Evolutionary conservation across 176 grass and related monocot species (phyloP).

Genomic region (Poa pratensis): DNA sequence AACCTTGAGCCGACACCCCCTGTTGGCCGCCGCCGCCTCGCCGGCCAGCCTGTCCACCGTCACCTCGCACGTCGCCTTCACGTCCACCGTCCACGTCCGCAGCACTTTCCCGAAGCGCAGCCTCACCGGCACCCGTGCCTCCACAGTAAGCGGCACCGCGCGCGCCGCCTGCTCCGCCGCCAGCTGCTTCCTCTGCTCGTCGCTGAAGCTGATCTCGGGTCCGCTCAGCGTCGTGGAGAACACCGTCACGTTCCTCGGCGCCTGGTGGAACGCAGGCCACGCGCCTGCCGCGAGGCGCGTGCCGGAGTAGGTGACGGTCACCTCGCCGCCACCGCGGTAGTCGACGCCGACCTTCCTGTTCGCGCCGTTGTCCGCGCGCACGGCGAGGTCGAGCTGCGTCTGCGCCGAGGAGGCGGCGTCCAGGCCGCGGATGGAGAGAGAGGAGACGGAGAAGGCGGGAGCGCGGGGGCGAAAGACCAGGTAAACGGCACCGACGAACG

Average conservation of each 20-base stretch:
- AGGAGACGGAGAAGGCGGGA: conserved; percentile 63
- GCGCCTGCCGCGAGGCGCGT: conserved; percentile 51
- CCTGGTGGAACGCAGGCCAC: conserved; percentile 78
- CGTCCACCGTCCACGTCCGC: conserved; percentile 67
- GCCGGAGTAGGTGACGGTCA: conserved; percentile 54
- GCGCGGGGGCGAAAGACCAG: conserved; percentile 68
- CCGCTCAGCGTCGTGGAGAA: conserved; percentile 42
- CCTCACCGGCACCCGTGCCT: conserved; percentile 49
- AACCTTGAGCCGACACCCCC: conserved; percentile 49
- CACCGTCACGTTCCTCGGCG: conserved; percentile 64
- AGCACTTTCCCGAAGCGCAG: conserved; percentile 60
- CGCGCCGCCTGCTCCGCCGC: conserved; percentile 33
- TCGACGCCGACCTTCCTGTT: conserved; percentile 67
- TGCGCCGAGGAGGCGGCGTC: not conserved
- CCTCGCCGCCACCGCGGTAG: conserved; percentile 59
- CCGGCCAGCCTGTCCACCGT: conserved; percentile 57
- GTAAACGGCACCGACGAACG: conserved; percentile 47
- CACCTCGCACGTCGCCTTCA: conserved; percentile 65
- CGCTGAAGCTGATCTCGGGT: conserved; percentile 38
- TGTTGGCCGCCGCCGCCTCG: conserved; percentile 4
- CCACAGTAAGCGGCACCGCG: conserved; percentile 58
- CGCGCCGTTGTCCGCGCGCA: conserved; percentile 63
- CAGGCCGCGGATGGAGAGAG: conserved; percentile 59
- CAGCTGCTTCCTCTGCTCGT: conserved; percentile 24
- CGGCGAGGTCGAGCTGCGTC: conserved; percentile 38